phyloP scores from a whole-genome alignment of 1,139 yeast species.

The Wickerhamomyces sp. region DNA sequence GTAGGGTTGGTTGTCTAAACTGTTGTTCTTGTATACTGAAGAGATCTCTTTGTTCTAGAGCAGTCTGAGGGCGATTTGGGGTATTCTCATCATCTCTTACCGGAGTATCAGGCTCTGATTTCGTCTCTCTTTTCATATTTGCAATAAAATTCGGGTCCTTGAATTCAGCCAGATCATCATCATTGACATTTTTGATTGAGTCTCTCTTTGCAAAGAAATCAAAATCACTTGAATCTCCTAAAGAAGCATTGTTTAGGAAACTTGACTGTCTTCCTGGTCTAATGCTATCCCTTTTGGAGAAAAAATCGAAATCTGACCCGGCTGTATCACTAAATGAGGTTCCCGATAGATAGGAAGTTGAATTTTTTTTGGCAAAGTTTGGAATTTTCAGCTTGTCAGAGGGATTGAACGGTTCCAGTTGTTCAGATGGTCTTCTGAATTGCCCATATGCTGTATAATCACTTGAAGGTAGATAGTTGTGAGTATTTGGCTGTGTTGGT shows the following conservation, averaged over 20 bases:
- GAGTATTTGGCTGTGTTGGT: constrained; percentile 7
- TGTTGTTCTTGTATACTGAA: constrained; percentile 2
- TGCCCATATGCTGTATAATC: constrained; percentile 16
- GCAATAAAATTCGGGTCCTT: constrained; percentile 15
- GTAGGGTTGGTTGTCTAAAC: constrained; percentile 13
- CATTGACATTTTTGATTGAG: constrained; percentile 19
- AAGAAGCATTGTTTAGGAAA: constrained; percentile 12
- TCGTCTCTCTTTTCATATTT: constrained; percentile 10
- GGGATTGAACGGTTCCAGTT: constrained; percentile 39
- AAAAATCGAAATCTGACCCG: constrained; percentile 20
- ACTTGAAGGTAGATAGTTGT: constrained; percentile 11
- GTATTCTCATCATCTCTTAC: constrained; percentile 2
- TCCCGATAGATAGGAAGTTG: constrained; percentile 15
- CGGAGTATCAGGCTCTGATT: constrained; percentile 21
- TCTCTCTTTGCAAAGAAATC: constrained; percentile 24
- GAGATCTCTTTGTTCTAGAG: constrained; percentile 5
- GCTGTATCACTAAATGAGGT: constrained; percentile 13
- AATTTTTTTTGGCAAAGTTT: constrained; percentile 22
- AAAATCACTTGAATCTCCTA: constrained; percentile 19
- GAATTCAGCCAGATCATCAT: constrained; percentile 11
- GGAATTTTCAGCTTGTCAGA: constrained; percentile 28
- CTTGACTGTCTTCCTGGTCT: constrained; percentile 23
- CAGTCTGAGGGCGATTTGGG: constrained; percentile 14
- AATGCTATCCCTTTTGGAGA: constrained; percentile 20
- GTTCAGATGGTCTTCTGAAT: constrained; percentile 38